phyloP scores from a whole-genome alignment of 495 filamentous ascomycete species.

The Lasiosphaeriaceae sp. region DNA sequence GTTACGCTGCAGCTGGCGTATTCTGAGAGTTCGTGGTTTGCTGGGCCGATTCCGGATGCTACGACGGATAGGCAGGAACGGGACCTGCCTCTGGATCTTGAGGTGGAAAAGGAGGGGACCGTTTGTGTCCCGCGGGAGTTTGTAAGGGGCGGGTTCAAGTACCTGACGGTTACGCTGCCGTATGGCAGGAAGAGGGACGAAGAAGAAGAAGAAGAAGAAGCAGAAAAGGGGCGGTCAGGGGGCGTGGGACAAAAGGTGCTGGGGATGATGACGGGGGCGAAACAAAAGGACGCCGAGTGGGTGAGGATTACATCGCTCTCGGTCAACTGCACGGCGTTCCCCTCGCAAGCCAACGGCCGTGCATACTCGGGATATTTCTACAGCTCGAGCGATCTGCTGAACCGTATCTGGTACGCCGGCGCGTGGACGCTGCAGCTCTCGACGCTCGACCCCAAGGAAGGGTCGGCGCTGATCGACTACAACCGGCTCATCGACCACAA shows the following conservation, averaged over 20 bases:
- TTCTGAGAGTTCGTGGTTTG: conserved; percentile 35
- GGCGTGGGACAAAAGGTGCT: conserved; percentile 19
- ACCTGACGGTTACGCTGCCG: conserved; percentile 31
- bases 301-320: conserved; percentile 25
- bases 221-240: background rate
- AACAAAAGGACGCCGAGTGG: conserved; percentile 2
- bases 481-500: conserved; percentile 34
- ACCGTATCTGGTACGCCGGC: conserved; percentile 61
- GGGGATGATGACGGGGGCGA: conserved; percentile 7
- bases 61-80: conserved; percentile 26
- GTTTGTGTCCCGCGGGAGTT: conserved; percentile 32
- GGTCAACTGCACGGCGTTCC: conserved; percentile 37
- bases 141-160: conserved; percentile 36
- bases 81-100: conserved; percentile 30
- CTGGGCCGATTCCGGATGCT: conserved; percentile 27
- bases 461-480: conserved; percentile 44
- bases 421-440: conserved; percentile 58
- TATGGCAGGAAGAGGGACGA: background rate
- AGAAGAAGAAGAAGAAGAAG: background rate
- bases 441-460: conserved; percentile 48
- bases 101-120: conserved; percentile 20
- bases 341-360: conserved; percentile 28
- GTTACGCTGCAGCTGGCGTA: conserved; percentile 21
- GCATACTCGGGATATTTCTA: conserved; percentile 51
- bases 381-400: conserved; percentile 43